phyloP scores from a whole-genome alignment of 192 early-diverging fungal species.

The Backusella westeae region DNA sequence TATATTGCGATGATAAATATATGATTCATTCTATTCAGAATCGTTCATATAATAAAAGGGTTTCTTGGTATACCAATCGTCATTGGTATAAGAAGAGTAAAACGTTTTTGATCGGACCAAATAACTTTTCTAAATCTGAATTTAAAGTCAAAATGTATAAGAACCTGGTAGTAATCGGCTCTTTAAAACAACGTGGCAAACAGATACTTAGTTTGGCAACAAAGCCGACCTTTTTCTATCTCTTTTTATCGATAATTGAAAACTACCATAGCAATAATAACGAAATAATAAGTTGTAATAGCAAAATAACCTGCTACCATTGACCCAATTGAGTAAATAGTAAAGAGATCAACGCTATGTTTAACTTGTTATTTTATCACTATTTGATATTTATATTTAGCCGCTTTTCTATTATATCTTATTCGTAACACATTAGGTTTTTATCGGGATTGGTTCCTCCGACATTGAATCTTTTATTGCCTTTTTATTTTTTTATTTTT shows the following conservation, averaged over 20 bases:
- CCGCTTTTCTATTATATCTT: neutral
- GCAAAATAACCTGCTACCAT: neutral
- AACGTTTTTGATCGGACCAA: neutral
- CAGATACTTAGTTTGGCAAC: slow-evolving; percentile 15
- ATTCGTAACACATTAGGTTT: neutral
- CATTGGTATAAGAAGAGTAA: neutral
- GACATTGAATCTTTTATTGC: slow-evolving; percentile 1
- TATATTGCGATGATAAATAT: too few species aligned
- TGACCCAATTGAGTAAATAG: neutral
- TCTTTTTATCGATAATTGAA: neutral
- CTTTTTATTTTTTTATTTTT: neutral
- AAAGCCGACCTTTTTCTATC: slow-evolving; percentile 1
- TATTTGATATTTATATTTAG: neutral
- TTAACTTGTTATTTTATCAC: neutral
- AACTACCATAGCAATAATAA: neutral
- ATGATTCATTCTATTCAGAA: neutral
- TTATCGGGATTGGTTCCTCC: slow-evolving; percentile 7
- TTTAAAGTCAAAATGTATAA: neutral
- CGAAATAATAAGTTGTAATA: neutral
- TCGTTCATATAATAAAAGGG: neutral
- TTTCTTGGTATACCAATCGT: neutral
- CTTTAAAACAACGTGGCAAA: slow-evolving; percentile 3
- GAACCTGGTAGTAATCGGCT: neutral
- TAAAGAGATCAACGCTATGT: neutral
- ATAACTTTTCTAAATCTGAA: neutral